A percentile compares a stretch with the other conserved stretches of the same genome.
Conservation (phyloP, 345 rosid species). For the Eucalyptus virginea region DNA sequence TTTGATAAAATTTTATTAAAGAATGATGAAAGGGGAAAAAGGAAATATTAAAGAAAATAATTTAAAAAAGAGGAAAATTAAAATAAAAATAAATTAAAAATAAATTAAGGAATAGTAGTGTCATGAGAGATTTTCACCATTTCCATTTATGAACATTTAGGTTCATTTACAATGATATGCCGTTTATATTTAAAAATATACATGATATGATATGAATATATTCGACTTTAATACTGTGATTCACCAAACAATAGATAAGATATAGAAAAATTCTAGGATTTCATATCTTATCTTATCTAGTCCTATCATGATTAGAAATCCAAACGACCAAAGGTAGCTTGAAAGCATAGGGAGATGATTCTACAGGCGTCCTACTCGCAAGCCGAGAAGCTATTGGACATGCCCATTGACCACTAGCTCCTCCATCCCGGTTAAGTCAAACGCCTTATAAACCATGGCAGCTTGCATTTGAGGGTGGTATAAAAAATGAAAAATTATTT, state of each 20-base stretch:
- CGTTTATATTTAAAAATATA: no score
- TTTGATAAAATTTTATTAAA: no score
- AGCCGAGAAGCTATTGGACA: not conserved
- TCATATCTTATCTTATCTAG: rapidly evolving
- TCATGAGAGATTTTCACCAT: no score
- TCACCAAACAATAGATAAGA: rapidly evolving
- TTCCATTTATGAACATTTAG: no score
- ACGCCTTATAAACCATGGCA: not conserved
- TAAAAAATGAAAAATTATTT: not conserved
- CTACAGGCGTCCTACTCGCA: not conserved
- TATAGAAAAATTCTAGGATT: rapidly evolving
- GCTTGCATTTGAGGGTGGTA: not conserved
- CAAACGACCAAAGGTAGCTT: rapidly evolving
- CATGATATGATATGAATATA: no score
- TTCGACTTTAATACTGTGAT: rapidly evolving
- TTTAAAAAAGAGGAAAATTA: no score
- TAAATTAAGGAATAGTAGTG: no score
- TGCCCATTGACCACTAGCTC: not conserved
- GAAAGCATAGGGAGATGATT: not conserved
- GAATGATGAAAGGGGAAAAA: no score
- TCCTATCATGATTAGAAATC: rapidly evolving
- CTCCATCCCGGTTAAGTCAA: not conserved
- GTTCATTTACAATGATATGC: no score
- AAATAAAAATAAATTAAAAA: no score
- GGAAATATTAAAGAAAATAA: no score